Conservation (phyloP, 1,284 basidiomycete species). For the Moesziomyces parantarcticus region DNA sequence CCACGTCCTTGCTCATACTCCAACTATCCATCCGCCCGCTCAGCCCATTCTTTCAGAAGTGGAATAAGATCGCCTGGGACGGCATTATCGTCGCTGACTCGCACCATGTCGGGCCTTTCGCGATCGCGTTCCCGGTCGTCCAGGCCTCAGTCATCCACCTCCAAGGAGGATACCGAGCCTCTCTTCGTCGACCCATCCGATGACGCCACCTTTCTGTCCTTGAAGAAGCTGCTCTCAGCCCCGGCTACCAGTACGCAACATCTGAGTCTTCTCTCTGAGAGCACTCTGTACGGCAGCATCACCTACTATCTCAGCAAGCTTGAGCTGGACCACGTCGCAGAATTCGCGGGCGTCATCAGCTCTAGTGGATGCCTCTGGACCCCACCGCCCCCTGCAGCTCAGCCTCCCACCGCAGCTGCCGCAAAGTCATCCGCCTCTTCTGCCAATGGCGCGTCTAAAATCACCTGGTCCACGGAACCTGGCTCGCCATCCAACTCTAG, state of each 20-base stretch:
- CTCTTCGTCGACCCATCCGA: slow-evolving; percentile 41
- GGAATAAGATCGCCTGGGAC: no score
- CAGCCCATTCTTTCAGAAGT: not conserved
- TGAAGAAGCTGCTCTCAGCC: slow-evolving; percentile 57
- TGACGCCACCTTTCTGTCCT: slow-evolving; percentile 58
- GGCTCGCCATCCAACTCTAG: slow-evolving; percentile 11
- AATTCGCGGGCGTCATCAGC: slow-evolving; percentile 53
- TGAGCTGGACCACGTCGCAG: slow-evolving; percentile 45
- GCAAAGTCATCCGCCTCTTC: slow-evolving; percentile 4
- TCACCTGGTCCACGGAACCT: slow-evolving; percentile 38
- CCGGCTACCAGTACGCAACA: slow-evolving; percentile 55
- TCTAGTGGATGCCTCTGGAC: slow-evolving; percentile 59
- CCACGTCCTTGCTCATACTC: not conserved
- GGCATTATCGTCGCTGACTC: not conserved
- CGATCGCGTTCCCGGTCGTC: slow-evolving; percentile 3
- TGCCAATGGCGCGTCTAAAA: slow-evolving; percentile 8
- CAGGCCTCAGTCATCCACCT: slow-evolving; percentile 5
- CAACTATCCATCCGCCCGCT: not conserved
- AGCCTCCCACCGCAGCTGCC: slow-evolving; percentile 8
- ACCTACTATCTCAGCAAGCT: slow-evolving; percentile 59
- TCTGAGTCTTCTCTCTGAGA: slow-evolving; percentile 55
- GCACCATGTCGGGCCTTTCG: slow-evolving; percentile 20
- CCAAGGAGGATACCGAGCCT: slow-evolving; percentile 19
- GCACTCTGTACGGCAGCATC: slow-evolving; percentile 60
- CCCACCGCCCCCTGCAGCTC: slow-evolving; percentile 20